Conservation (phyloP, 2,329 filamentous ascomycete species). For the Hypomyces perniciosus region DNA sequence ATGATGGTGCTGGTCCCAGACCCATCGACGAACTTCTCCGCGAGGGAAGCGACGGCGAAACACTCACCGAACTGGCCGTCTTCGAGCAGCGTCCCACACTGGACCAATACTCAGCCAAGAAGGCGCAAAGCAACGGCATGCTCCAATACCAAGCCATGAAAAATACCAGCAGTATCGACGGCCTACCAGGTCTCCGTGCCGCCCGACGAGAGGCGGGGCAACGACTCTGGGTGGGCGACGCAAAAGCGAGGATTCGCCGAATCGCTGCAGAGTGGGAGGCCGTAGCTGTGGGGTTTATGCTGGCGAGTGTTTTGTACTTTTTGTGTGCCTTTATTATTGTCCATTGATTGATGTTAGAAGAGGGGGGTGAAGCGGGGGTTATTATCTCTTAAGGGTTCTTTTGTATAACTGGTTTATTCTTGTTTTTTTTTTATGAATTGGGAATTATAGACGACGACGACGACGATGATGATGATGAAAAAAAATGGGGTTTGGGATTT, state of each 20-base stretch:
- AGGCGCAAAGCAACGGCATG: slow-evolving; percentile 43
- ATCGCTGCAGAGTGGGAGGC: slow-evolving; percentile 27
- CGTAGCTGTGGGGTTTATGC: slow-evolving; percentile 27
- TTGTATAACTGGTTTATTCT: not conserved
- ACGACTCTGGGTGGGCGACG: slow-evolving; percentile 38
- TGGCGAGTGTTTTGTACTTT: slow-evolving; percentile 26
- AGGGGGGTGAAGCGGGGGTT: too few species aligned
- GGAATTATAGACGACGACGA: too few species aligned
- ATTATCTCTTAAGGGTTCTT: not conserved
- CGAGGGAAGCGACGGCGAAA: slow-evolving; percentile 18
- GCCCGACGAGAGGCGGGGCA: slow-evolving; percentile 47
- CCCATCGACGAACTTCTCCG: slow-evolving; percentile 21
- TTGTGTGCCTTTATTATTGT: slow-evolving; percentile 20
- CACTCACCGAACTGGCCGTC: slow-evolving; percentile 32
- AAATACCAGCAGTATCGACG: slow-evolving; percentile 53
- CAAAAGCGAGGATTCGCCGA: slow-evolving; percentile 21
- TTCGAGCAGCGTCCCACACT: slow-evolving; percentile 53
- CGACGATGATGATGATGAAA: not conserved
- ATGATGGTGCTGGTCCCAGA: slow-evolving; percentile 2
- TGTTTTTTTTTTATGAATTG: not conserved
- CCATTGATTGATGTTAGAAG: slow-evolving; percentile 2
- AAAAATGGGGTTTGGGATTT: not conserved
- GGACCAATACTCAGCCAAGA: slow-evolving; percentile 44
- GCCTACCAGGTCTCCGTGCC: slow-evolving; percentile 49
- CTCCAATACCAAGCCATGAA: slow-evolving; percentile 50